phyloP scores from a whole-genome alignment of 73 alveolate genomes.

The Tetrahymena thermophila region DNA sequence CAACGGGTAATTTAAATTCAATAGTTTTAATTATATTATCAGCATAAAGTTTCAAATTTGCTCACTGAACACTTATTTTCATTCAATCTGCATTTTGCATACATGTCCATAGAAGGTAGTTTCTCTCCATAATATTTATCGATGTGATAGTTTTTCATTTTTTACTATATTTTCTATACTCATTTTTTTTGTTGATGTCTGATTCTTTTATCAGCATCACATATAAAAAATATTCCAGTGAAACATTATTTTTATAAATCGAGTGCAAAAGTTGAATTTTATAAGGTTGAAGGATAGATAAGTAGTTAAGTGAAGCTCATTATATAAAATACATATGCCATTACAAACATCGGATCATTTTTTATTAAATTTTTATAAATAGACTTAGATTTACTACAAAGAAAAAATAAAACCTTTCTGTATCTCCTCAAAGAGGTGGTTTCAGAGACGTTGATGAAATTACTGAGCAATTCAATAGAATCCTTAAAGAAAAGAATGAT shows the following conservation, averaged over 20 bases:
- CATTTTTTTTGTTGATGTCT: background rate
- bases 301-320: background rate
- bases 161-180: background rate
- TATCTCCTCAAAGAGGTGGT: background rate
- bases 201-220: background rate
- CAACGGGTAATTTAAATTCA: background rate
- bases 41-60: background rate
- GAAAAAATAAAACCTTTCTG: background rate
- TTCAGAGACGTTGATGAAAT: background rate
- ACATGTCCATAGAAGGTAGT: background rate
- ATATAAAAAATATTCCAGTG: background rate
- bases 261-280: background rate
- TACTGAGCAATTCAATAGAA: background rate
- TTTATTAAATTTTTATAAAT: background rate
- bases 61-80: background rate
- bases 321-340: background rate
- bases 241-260: no score
- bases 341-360: background rate
- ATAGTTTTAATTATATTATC: background rate
- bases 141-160: background rate
- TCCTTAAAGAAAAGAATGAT: background rate
- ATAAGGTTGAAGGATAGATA: background rate
- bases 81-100: background rate
- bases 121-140: background rate
- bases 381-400: background rate